Evolutionary conservation across 306 rosid genomes (phyloP), one percentile per base, ranked within the genome.

Genomic region (Quercus gilva): DNA sequence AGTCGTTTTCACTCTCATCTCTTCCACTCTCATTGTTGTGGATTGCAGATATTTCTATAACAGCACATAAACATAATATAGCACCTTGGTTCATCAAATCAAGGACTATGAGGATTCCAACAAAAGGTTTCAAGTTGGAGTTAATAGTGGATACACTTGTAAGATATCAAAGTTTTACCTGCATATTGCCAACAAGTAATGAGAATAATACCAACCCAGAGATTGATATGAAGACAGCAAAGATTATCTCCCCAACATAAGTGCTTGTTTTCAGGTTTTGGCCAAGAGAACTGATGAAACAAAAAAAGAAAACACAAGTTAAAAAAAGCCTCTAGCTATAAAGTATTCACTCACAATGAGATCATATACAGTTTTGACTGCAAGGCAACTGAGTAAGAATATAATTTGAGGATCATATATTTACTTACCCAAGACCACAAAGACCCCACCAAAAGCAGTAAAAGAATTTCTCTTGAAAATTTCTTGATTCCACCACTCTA

Each of bases 391-490:
- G 0, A 64, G 41, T 28, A 67, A 18, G 52, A 35, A 18, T 35
- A 4, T 33, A 15, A 20, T 33, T 9, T 19, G 5, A 33, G 15
- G 45, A 35, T 60, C 51, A 21, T 58, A 55, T 29, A 56, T 61
- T 37, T 55, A 75, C 90, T 11, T 35, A 95, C 98, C 99, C 86
- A 26, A 95, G 81, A 85, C 73, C 83, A 76, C 95, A 90, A 65
- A 94, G 85, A 81, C 97, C 99, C 99, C 99, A 94, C 97, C 99
- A 94, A 74, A 94, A 94, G 84, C 95, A 92, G 86, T 84, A 92
- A 68, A 83, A 87, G 77, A 94, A 85, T 76, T 94, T 94, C 23
- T 74, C 67, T 18, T 69, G 79, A 81, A 92, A 92, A 82, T 65
- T 55, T 1, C 6, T 35, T 8, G 79, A 68, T 49, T 82, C 82